A percentile compares a stretch with the other conserved stretches of the same genome.
These are phyloP conservation scores for Fusarium falciforme DNA, from an alignment of 2,329 filamentous ascomycete species.

Conservation along the genomic window DNA sequence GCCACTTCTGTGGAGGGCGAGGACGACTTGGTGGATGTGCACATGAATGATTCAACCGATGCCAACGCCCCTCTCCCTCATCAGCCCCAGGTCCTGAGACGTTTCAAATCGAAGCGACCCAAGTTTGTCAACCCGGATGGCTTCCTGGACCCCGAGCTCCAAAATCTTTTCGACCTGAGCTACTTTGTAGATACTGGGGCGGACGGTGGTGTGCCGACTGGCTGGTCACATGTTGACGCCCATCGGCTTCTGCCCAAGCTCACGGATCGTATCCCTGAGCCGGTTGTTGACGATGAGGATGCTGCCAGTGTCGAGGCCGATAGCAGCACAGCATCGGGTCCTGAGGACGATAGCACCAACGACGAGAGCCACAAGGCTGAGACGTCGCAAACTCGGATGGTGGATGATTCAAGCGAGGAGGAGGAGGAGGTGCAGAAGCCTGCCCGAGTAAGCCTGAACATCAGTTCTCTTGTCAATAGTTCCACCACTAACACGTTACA, in stretches of 20 bases:
- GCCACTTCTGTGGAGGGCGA: constrained; percentile 87
- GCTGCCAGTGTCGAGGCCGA: constrained; percentile 61
- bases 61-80: constrained; percentile 28
- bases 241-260: constrained; percentile 67
- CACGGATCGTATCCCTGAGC: constrained; percentile 58
- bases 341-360: constrained; percentile 65
- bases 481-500: constrained; percentile 7
- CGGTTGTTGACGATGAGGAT: constrained; percentile 57
- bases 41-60: constrained; percentile 75
- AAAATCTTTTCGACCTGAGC: constrained; percentile 81
- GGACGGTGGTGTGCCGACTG: constrained; percentile 73
- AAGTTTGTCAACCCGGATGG: constrained; percentile 63
- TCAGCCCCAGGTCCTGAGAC: constrained; percentile 51
- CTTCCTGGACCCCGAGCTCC: constrained; percentile 72
- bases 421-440: constrained; percentile 58
- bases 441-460: constrained; percentile 40
- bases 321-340: constrained; percentile 59
- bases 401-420: constrained; percentile 69
- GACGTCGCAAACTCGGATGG: constrained; percentile 63
- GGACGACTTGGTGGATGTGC: constrained; percentile 90
- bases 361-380: constrained; percentile 57
- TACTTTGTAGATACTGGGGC: constrained; percentile 65
- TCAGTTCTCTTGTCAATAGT: background rate
- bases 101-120: constrained; percentile 63
- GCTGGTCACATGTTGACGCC: constrained; percentile 73